Evolutionary conservation across 2,329 filamentous ascomycete species (phyloP), one percentile per base, ranked within the genome.

Genomic region (Lecanosticta acicola): DNA sequence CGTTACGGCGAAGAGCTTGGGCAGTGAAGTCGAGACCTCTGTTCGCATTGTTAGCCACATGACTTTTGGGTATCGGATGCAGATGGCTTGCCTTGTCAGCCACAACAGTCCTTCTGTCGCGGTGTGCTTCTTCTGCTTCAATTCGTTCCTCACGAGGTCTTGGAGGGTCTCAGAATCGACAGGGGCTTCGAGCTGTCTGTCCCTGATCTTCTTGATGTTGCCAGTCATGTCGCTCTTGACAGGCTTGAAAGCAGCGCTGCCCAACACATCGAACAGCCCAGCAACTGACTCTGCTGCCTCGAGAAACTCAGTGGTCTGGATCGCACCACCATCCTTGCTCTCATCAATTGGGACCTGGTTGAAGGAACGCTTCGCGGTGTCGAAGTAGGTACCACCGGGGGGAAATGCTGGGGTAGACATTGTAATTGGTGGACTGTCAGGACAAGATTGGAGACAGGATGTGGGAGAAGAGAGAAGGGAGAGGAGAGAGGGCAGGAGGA

Each of bases 141-240:
- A 75, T 75, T 98, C 93, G 66, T 90, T 93, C 56, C 81, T 68
- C 59, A 86, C 84, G 39, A 97, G 85, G 38, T 83, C 80, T 72
- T 98, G 93, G 46, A 98, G 75, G 46, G 82, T 94, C 60, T 79
- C 75, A n/a, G 87, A 94, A 55, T 90, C 83, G 43, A 75, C 74
- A 21, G 90, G 88, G 46, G 86, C 81, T 46, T 83, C 87, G 44
- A 84, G 76, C 66, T 91, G 84, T 58, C 90, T 82, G 42, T 90
- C 83, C 55, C 87, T 82, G 68, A 97, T 77, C 85, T 98, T 97
- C 88, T 89, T 90, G 72, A 97, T 79, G 72, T 98, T 98, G 66
- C 87, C 87, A 39, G 80, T 68, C 74, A 98, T 86, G 70, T 98
- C 93, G 58, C 72, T 85, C 79, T 95, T 96, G 66, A 97, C 91